These are phyloP conservation scores for Talaromyces ruber DNA, from an alignment of 495 filamentous ascomycete species.

Conservation along the genomic window DNA sequence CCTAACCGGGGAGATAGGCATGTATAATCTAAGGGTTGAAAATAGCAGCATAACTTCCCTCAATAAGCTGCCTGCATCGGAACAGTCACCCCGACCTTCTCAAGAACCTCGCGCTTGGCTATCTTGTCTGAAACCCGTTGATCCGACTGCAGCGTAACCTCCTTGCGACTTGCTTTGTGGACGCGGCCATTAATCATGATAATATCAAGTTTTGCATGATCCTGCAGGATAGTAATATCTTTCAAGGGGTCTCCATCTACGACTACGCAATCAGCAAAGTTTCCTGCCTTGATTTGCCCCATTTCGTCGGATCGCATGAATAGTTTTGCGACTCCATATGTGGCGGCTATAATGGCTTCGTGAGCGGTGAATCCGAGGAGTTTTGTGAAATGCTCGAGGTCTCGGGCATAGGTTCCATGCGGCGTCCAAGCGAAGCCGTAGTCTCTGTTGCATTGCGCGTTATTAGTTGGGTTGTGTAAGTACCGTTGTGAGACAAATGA, in stretches of 20 bases:
- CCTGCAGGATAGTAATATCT: constrained; percentile 36
- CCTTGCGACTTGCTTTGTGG: constrained; percentile 19
- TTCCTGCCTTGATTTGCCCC: constrained; percentile 38
- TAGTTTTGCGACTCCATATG: constrained; percentile 36
- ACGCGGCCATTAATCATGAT: constrained; percentile 42
- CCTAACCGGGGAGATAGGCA: neutral
- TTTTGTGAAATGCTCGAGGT: constrained; percentile 42
- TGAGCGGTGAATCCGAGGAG: constrained; percentile 41
- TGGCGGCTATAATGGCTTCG: constrained; percentile 40
- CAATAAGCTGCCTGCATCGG: too few species aligned
- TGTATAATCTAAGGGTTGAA: neutral
- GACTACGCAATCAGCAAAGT: constrained; percentile 38
- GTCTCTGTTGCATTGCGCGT: constrained; percentile 17
- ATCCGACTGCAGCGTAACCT: too few species aligned
- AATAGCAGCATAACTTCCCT: too few species aligned
- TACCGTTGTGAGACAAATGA: neutral
- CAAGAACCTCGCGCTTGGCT: too few species aligned
- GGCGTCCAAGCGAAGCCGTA: constrained; percentile 47
- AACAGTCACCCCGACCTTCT: too few species aligned
- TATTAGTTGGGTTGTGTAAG: neutral
- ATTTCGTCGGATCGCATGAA: constrained; percentile 42
- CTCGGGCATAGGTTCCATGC: constrained; percentile 41
- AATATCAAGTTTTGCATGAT: constrained; percentile 36
- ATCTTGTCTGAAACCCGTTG: too few species aligned
- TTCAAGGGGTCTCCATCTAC: constrained; percentile 41